Conservation (phyloP, 257 asterid species). For the Handroanthus guayacan region DNA sequence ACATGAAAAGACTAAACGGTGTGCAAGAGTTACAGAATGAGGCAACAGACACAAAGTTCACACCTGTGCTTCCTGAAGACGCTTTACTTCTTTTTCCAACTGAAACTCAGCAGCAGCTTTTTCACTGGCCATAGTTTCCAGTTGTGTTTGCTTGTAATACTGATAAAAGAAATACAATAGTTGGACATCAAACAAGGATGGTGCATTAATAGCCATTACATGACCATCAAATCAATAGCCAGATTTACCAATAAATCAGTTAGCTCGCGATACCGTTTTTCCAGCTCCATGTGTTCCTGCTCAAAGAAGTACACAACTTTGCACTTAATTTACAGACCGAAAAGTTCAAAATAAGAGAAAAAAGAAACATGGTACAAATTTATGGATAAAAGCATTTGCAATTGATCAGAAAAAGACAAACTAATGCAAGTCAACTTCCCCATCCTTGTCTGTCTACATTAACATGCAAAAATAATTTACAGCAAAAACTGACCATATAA, state of each 20-base stretch:
- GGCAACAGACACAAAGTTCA: slow-evolving; percentile 36
- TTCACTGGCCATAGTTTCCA: slow-evolving; percentile 98
- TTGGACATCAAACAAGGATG: slow-evolving; percentile 35
- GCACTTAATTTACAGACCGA: slow-evolving; percentile 10
- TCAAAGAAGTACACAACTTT: slow-evolving; percentile 42
- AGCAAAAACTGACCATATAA: not conserved
- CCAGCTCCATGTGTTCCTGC: slow-evolving; percentile 99
- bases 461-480: not conserved
- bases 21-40: slow-evolving; percentile 5
- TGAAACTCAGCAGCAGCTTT: slow-evolving; percentile 99
- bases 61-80: slow-evolving; percentile 86
- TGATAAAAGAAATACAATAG: slow-evolving; percentile 44
- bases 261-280: slow-evolving; percentile 97
- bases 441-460: slow-evolving; percentile 14
- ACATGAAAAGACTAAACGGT: slow-evolving; percentile 13
- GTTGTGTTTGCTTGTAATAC: slow-evolving; percentile 99
- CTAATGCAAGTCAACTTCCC: not conserved
- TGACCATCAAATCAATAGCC: slow-evolving; percentile 30
- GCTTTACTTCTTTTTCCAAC: slow-evolving; percentile 96
- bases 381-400: slow-evolving; percentile 18
- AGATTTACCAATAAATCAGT: slow-evolving; percentile 89
- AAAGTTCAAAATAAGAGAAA: slow-evolving; percentile 30
- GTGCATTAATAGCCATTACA: slow-evolving; percentile 34
- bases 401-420: slow-evolving; percentile 2
- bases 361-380: slow-evolving; percentile 2